These are phyloP conservation scores for Lepiota subincarnata DNA, from an alignment of 768 basidiomycete genomes.

Conservation along the genomic window DNA sequence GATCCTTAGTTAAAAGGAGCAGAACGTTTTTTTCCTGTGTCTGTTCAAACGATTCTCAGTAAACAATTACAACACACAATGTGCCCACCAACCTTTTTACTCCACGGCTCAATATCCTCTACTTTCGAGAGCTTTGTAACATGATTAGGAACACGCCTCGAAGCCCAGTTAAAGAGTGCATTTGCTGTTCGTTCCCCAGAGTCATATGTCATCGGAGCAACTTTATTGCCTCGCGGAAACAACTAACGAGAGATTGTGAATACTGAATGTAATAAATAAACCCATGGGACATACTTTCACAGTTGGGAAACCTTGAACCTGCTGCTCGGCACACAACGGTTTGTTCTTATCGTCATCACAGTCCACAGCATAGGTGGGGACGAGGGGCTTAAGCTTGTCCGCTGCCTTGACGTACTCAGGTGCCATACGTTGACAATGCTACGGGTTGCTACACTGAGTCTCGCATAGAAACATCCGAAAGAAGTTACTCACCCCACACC, in stretches of 20 bases:
- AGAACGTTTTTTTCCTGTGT: slow-evolving; percentile 45
- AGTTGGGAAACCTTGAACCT: slow-evolving; percentile 89
- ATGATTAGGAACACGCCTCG: slow-evolving; percentile 67
- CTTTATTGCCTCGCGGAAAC: slow-evolving; percentile 71
- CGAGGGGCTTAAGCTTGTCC: slow-evolving; percentile 67
- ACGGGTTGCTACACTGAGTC: background rate
- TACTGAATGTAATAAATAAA: background rate
- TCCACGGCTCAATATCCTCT: slow-evolving; percentile 63
- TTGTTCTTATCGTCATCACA: slow-evolving; percentile 85
- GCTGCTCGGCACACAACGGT: slow-evolving; percentile 70
- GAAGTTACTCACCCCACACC: slow-evolving; percentile 70
- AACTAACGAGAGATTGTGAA: slow-evolving; percentile 35
- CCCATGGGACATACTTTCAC: slow-evolving; percentile 55
- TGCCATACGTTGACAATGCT: slow-evolving; percentile 84
- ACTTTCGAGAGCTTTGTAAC: slow-evolving; percentile 55
- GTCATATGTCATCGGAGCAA: slow-evolving; percentile 63
- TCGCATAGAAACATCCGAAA: background rate
- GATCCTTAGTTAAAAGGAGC: slow-evolving; percentile 71
- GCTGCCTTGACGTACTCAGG: slow-evolving; percentile 88
- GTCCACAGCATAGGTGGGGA: slow-evolving; percentile 91
- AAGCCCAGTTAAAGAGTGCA: slow-evolving; percentile 72
- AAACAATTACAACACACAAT: background rate
- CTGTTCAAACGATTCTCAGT: slow-evolving; percentile 15
- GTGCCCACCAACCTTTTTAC: slow-evolving; percentile 51
- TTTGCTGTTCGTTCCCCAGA: slow-evolving; percentile 65